These are phyloP conservation scores for Davidsoniella australis DNA, from an alignment of 2,329 filamentous ascomycete genomes.

Conservation along the genomic window DNA sequence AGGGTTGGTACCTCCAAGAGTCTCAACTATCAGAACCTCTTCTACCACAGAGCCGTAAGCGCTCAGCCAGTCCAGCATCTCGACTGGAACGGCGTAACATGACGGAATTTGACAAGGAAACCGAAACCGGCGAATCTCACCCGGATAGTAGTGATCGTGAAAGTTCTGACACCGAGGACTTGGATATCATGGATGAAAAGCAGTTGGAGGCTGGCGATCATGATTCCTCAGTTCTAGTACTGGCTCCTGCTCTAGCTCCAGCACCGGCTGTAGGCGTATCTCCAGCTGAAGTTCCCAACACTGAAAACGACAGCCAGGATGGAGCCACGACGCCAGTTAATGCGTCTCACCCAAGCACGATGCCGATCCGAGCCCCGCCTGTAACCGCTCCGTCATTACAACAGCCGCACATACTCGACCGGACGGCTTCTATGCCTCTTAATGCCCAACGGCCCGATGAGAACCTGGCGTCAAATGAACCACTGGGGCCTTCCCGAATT, in stretches of 20 bases:
- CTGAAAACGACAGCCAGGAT: neutral
- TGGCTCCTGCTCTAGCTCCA: neutral
- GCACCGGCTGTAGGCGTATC: neutral
- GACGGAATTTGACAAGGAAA: constrained; percentile 3
- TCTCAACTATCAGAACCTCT: constrained; percentile 9
- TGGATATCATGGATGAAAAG: neutral
- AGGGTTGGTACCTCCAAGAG: constrained; percentile 8
- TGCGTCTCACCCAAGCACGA: neutral
- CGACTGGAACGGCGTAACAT: neutral
- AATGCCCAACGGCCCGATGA: neutral
- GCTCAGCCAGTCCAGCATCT: constrained; percentile 6
- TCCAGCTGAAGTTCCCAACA: neutral
- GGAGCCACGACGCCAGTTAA: neutral
- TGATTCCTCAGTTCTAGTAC: neutral
- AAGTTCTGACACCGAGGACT: neutral
- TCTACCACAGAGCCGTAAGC: neutral
- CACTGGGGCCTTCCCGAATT: too few species aligned
- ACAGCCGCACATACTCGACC: neutral
- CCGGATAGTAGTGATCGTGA: neutral
- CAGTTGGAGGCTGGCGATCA: constrained; percentile 1
- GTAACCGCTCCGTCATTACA: neutral
- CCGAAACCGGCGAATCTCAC: neutral
- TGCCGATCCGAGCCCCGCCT: neutral
- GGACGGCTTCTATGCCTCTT: constrained; percentile 4
- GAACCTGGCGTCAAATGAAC: too few species aligned